phyloP scores from a whole-genome alignment of 2,329 filamentous ascomycete genomes.

The Aspergillus carbonarius region DNA sequence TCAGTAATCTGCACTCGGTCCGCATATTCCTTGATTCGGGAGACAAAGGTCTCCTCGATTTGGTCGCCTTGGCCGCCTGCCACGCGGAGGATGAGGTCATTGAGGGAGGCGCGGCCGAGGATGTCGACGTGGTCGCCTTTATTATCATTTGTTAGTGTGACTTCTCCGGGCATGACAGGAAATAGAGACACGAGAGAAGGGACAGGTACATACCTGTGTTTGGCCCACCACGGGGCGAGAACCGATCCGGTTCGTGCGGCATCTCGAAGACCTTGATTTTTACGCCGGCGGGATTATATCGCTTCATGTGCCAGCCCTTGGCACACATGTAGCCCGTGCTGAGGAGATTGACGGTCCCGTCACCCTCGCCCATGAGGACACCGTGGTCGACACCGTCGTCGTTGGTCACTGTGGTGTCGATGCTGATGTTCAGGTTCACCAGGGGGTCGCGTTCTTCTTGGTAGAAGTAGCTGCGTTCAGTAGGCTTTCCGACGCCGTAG shows the following conservation, averaged over 20 bases:
- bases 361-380: constrained; percentile 92
- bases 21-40: constrained; percentile 79
- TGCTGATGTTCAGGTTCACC: constrained; percentile 56
- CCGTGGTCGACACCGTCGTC: constrained; percentile 68
- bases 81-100: constrained; percentile 83
- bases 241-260: constrained; percentile 92
- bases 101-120: constrained; percentile 80
- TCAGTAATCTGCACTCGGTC: constrained; percentile 81
- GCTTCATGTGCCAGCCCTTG: constrained; percentile 87
- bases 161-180: no score
- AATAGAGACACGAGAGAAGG: no score
- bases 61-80: constrained; percentile 80
- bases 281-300: constrained; percentile 84
- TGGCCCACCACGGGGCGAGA: constrained; percentile 73
- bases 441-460: constrained; percentile 65
- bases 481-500: constrained; percentile 90
- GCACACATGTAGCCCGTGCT: constrained; percentile 96
- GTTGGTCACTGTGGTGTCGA: constrained; percentile 52
- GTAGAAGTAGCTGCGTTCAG: constrained; percentile 91
- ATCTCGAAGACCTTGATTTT: constrained; percentile 89
- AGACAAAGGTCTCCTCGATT: constrained; percentile 75
- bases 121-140: constrained; percentile 96
- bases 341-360: constrained; percentile 92
- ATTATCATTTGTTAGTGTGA: constrained; percentile 3
- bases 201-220: constrained; percentile 57